These are phyloP conservation scores for Peronospora belbahrii DNA, from an alignment of 352 stramenopile species.

Conservation along the genomic window DNA sequence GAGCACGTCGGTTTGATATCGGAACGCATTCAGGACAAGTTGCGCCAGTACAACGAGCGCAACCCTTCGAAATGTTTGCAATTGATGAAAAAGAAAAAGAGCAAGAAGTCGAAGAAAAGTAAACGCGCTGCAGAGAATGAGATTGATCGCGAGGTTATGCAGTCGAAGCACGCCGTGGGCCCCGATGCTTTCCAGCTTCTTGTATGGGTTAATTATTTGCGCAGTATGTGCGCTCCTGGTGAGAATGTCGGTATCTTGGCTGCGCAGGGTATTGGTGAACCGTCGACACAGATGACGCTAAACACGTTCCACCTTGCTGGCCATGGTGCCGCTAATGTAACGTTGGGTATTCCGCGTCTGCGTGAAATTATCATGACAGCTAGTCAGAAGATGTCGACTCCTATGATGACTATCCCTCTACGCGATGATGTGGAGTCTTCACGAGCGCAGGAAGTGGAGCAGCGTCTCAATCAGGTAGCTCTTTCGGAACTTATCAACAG, in stretches of 20 bases:
- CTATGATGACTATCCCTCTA: conserved; percentile 98
- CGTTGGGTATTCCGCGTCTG: conserved; percentile 98
- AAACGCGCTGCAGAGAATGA: conserved; percentile 31
- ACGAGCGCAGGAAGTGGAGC: conserved; percentile 68
- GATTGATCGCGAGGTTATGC: conserved; percentile 64
- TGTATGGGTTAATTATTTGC: conserved; percentile 97
- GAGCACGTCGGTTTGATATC: conserved; percentile 83
- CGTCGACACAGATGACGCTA: conserved; percentile 99
- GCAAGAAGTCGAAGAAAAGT: conserved; percentile 71
- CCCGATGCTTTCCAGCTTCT: conserved; percentile 87
- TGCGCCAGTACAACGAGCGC: conserved; percentile 67
- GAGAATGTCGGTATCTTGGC: conserved; percentile 98
- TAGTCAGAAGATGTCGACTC: conserved; percentile 94
- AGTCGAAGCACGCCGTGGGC: conserved; percentile 66
- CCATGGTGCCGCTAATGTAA: conserved; percentile 98
- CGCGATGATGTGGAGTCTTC: conserved; percentile 37
- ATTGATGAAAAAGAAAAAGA: conserved; percentile 49
- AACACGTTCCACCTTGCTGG: conserved; percentile 99
- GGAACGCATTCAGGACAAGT: conserved; percentile 78
- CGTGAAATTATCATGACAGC: conserved; percentile 99
- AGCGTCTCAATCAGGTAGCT: conserved; percentile 89
- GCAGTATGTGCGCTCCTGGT: conserved; percentile 92
- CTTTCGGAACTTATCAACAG: conserved; percentile 91
- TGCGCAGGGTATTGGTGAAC: conserved; percentile 98
- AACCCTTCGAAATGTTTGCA: conserved; percentile 73